Conservation (phyloP, 2,329 filamentous ascomycete species). For the Leptographium radiaticola region DNA sequence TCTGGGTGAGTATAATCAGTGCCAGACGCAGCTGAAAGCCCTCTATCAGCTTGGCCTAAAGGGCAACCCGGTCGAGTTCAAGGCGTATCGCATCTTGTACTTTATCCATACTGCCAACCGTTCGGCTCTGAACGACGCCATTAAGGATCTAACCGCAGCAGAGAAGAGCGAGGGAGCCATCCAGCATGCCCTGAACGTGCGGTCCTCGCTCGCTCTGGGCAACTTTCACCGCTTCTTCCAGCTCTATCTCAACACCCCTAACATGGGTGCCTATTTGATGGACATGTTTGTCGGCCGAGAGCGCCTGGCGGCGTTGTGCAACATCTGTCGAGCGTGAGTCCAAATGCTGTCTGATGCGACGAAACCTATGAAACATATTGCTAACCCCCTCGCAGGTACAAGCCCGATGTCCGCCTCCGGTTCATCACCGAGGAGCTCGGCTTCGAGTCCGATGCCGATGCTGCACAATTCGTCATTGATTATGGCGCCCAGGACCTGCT, state of each 20-base stretch:
- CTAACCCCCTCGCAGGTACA: constrained; percentile 51
- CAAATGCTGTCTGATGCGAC: background rate
- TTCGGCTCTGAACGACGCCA: constrained; percentile 92
- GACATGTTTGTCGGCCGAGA: constrained; percentile 97
- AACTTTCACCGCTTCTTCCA: constrained; percentile 98
- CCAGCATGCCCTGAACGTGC: constrained; percentile 82
- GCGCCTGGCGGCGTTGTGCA: constrained; percentile 77
- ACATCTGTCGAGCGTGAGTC: constrained; percentile 88
- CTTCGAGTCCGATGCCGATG: constrained; percentile 85
- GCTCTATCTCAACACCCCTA: constrained; percentile 84
- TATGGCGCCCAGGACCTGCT: constrained; percentile 64
- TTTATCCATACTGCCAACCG: constrained; percentile 98
- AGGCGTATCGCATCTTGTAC: constrained; percentile 98
- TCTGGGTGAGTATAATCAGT: constrained; percentile 99
- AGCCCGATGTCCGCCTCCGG: constrained; percentile 74
- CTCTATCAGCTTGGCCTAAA: constrained; percentile 79
- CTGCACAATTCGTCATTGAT: constrained; percentile 79
- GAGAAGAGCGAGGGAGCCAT: constrained; percentile 78
- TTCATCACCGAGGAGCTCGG: constrained; percentile 94
- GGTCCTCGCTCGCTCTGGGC: constrained; percentile 79
- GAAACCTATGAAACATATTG: background rate
- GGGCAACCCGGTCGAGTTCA: constrained; percentile 88
- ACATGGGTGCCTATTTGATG: constrained; percentile 97
- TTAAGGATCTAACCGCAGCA: constrained; percentile 97
- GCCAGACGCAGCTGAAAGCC: constrained; percentile 91